Evolutionary conservation across 352 stramenopile species (phyloP).

Genomic region (Globisporangium barbulae): DNA sequence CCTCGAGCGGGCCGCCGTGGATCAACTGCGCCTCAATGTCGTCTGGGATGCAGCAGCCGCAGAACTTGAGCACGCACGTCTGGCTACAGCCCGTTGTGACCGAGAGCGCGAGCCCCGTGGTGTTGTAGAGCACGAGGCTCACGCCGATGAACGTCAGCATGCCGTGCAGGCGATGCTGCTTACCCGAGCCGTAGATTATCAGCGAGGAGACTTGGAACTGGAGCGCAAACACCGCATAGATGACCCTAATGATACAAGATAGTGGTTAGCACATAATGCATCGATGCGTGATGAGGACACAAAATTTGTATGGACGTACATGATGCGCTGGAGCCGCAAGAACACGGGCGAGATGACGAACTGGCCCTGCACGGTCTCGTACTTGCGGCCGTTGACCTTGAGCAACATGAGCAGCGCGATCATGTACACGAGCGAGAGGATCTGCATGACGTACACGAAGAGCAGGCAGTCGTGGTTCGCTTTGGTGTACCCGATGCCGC

Average conservation of each 20-base stretch:
- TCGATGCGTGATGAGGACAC: too few species aligned
- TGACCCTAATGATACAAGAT: constrained; percentile 19
- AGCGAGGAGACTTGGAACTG: constrained; percentile 52
- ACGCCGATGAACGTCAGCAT: constrained; percentile 35
- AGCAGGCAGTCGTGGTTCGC: constrained; percentile 34
- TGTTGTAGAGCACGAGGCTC: constrained; percentile 39
- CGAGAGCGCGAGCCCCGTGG: constrained; percentile 30
- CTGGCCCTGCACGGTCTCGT: constrained; percentile 47
- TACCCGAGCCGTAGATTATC: constrained; percentile 30
- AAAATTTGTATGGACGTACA: constrained; percentile 15
- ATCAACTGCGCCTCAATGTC: constrained; percentile 37
- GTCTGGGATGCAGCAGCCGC: constrained; percentile 38
- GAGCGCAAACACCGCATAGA: constrained; percentile 49
- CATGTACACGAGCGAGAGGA: constrained; percentile 47
- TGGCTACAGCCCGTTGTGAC: constrained; percentile 50
- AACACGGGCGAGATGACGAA: constrained; percentile 60
- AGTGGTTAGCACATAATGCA: background rate
- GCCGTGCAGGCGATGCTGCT: background rate
- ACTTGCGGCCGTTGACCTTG: constrained; percentile 41
- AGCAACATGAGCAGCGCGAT: constrained; percentile 32
- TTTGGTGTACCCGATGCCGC: constrained; percentile 29
- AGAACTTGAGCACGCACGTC: constrained; percentile 42
- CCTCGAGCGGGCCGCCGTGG: constrained; percentile 11
- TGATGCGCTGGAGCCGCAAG: constrained; percentile 49
- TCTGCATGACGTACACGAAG: constrained; percentile 45